Base-by-base conservation (phyloP, 1,284 basidiomycete species). In the Xerocomus minutiporus region DNA sequence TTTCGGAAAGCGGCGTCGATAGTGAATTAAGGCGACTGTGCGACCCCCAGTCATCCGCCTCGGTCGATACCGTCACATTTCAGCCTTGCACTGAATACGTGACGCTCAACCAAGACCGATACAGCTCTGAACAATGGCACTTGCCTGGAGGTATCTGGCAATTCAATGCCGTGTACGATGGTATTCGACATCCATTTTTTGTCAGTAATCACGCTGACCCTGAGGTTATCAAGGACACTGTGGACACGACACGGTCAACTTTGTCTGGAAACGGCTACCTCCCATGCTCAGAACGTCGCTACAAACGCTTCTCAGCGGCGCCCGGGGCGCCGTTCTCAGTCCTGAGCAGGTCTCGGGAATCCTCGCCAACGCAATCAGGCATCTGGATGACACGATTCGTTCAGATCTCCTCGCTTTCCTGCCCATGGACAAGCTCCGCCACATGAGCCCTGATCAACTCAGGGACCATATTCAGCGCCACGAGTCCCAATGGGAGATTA, bases 141-240 rank as follows among this genome's bases (percentile, higher is more conserved):
- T 60, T 84, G n/a, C 62, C 68, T 8, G 75, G 73, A 31, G 80
- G 82, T 11, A 70, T 63, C 4, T 86, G 84, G 84, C 65, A 69
- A 8, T 85, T 83, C 59, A 77, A 76, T 48, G 81, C 75, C 36
- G 69, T 86, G 38, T 81, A 84, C 55, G 84, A 86, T 61, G 83
- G 83, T 84, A 64, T 42, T 51, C 26, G 28, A 25, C 17, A 4
- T 36, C 26, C 4, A 1, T 7, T 12, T 31, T 34, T 44, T 31
- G n/a, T n/a, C 17, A 17, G 36, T 9, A 11, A 50, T 31, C 54
- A 15, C 32, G 39, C 52, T 59, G 51, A 60, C 50, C 51, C 50
- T 57, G 50, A 9, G 43, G 17, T 43, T 40, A 54, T 17, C 57
- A 15, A 85, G 84, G 84, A 46, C 84, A 86, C 58, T 78, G 77